phyloP scores from a whole-genome alignment of 495 filamentous ascomycete genomes.

The Podospora fimiseda region DNA sequence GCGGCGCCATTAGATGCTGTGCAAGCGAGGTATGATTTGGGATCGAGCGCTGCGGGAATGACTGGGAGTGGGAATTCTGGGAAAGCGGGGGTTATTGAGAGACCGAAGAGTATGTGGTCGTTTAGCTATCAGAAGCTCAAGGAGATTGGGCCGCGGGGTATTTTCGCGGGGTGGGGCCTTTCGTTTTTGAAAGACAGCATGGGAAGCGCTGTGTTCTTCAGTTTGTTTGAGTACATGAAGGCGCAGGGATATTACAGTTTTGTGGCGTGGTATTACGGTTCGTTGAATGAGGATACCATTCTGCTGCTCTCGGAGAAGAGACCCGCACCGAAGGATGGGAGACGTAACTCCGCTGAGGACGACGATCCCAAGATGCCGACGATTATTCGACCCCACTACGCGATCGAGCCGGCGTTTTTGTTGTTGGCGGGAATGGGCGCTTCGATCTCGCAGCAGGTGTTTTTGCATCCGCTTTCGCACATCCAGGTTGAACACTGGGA shows the following conservation, averaged over 20 bases:
- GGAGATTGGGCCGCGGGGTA: constrained; percentile 71
- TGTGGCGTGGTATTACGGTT: constrained; percentile 70
- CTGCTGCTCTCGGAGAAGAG: constrained; percentile 36
- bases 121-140: constrained; percentile 66
- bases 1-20: constrained; percentile 88
- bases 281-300: constrained; percentile 39
- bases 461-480: constrained; percentile 71
- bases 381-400: constrained; percentile 75
- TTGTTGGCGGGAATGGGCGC: constrained; percentile 71
- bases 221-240: constrained; percentile 80
- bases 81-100: constrained; percentile 47
- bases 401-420: constrained; percentile 76
- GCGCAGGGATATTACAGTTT: constrained; percentile 79
- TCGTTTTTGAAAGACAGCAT: constrained; percentile 75
- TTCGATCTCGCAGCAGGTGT: constrained; percentile 64
- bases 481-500: constrained; percentile 75
- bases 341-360: background rate
- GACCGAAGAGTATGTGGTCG: constrained; percentile 73
- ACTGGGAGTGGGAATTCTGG: constrained; percentile 21
- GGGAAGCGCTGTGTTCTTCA: constrained; percentile 79
- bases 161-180: constrained; percentile 77
- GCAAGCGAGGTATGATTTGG: constrained; percentile 64
- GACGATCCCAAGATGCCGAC: constrained; percentile 29
- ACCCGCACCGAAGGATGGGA: constrained; percentile 18
- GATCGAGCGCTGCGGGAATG: constrained; percentile 15